A percentile compares a stretch with the other conserved stretches of the same genome.
Evolutionary conservation across 306 rosid species (phyloP).

Genomic region (Cicer cuneatum): DNA sequence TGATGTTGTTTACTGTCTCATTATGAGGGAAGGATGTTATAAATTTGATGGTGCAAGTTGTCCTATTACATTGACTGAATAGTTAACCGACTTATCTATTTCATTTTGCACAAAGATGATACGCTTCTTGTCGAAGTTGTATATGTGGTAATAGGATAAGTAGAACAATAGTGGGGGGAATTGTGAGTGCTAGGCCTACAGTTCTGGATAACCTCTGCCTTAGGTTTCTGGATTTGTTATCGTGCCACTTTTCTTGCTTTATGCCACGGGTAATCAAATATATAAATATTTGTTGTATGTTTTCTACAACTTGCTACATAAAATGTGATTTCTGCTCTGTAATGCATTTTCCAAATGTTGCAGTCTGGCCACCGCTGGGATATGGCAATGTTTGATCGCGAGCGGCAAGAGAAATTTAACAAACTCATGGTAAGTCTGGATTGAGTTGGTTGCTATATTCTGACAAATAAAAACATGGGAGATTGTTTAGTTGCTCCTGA

Average conservation of each 20-base stretch:
- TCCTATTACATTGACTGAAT: conserved; percentile 13
- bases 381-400: conserved; percentile 72
- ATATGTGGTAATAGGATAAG: background rate
- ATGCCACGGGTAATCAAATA: conserved; percentile 5
- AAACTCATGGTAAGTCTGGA: conserved; percentile 92
- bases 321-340: conserved; percentile 40
- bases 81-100: conserved; percentile 17
- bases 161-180: background rate
- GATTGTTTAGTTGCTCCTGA: conserved; percentile 48
- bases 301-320: conserved; percentile 32
- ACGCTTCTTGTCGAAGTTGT: background rate
- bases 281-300: conserved; percentile 21
- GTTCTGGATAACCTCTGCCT: conserved; percentile 27
- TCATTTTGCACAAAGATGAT: conserved; percentile 23
- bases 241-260: conserved; percentile 9
- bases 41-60: background rate
- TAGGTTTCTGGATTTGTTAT: conserved; percentile 16
- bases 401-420: conserved; percentile 96
- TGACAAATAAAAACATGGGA: conserved; percentile 24
- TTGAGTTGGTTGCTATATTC: conserved; percentile 23
- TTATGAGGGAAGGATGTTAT: background rate
- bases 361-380: conserved; percentile 95
- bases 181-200: conserved; percentile 16
- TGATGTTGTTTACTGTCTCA: background rate
- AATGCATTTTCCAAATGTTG: conserved; percentile 42